Conservation (phyloP, 1,284 basidiomycete species). For the Pascua guehoae region DNA sequence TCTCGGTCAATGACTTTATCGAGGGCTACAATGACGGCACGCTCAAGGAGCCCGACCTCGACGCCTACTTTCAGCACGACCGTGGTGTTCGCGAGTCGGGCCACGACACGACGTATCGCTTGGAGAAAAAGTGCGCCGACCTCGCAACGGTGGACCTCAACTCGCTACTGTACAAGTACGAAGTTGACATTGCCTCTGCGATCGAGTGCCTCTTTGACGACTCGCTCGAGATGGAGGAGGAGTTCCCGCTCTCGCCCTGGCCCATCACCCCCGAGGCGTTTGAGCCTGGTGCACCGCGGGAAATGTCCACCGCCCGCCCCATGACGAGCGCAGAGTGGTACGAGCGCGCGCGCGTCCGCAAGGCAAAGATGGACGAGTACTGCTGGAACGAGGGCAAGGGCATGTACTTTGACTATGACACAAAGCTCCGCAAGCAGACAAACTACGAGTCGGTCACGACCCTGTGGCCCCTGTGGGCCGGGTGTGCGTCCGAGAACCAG, state of each 20-base stretch:
- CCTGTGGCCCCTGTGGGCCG: conserved; percentile 96
- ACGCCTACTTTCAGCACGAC: conserved; percentile 97
- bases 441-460: conserved; percentile 93
- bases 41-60: conserved; percentile 80
- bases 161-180: conserved; percentile 79
- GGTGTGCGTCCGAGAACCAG: conserved; percentile 91
- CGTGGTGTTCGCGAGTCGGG: conserved; percentile 90
- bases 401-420: conserved; percentile 96
- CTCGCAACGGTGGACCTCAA: conserved; percentile 95
- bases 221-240: conserved; percentile 81
- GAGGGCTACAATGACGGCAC: conserved; percentile 87
- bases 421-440: conserved; percentile 80
- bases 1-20: conserved; percentile 96
- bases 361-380: conserved; percentile 85
- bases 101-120: conserved; percentile 95
- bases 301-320: conserved; percentile 60
- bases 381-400: conserved; percentile 94
- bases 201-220: conserved; percentile 94
- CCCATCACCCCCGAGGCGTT: conserved; percentile 79
- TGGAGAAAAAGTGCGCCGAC: conserved; percentile 90
- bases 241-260: conserved; percentile 86
- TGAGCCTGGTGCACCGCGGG: conserved; percentile 54
- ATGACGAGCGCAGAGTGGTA: conserved; percentile 88
- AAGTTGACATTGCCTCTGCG: conserved; percentile 87
- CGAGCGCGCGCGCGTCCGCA: conserved; percentile 74